Evolutionary conservation across 177 flowering plant genomes (phyloP).

Genomic region (Vitis hybrid): DNA sequence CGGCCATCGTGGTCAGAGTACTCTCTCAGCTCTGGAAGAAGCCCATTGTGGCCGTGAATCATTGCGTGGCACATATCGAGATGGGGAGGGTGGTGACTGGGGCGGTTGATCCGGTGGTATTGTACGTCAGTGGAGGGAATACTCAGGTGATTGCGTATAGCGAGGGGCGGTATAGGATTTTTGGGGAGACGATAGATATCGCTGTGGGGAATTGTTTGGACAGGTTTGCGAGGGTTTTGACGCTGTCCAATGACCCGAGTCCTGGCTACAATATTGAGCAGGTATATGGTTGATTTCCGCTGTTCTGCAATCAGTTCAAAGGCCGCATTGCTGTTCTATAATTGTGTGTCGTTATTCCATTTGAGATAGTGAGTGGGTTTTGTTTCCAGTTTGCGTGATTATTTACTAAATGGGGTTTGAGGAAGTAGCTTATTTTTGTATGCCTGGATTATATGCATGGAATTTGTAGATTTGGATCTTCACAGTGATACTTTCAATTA

Average conservation of each 20-base stretch:
- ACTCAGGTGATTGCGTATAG: constrained; percentile 92
- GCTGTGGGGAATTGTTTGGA: constrained; percentile 95
- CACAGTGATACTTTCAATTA: too few relatives aligned
- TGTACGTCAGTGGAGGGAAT: constrained; percentile 94
- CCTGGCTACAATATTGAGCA: constrained; percentile 95
- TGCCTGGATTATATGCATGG: too few relatives aligned
- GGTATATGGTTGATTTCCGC: constrained; percentile 26
- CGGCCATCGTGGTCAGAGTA: constrained; percentile 69
- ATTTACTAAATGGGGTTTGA: too few relatives aligned
- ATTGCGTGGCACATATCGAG: constrained; percentile 93
- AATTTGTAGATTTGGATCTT: too few relatives aligned
- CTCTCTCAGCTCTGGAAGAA: constrained; percentile 81
- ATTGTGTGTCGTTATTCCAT: too few relatives aligned
- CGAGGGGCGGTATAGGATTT: constrained; percentile 80
- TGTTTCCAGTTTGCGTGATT: too few relatives aligned
- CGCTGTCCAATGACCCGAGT: constrained; percentile 82
- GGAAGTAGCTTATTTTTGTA: too few relatives aligned
- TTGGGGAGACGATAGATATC: constrained; percentile 94
- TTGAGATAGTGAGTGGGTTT: too few relatives aligned
- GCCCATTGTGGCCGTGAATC: constrained; percentile 88
- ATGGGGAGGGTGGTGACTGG: constrained; percentile 92
- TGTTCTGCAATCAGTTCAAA: background rate
- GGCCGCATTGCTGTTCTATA: background rate
- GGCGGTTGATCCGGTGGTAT: constrained; percentile 87
- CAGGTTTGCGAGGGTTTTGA: constrained; percentile 79